Base-by-base conservation (phyloP, 2,329 filamentous ascomycete species). In the Exophiala oligosperma region DNA sequence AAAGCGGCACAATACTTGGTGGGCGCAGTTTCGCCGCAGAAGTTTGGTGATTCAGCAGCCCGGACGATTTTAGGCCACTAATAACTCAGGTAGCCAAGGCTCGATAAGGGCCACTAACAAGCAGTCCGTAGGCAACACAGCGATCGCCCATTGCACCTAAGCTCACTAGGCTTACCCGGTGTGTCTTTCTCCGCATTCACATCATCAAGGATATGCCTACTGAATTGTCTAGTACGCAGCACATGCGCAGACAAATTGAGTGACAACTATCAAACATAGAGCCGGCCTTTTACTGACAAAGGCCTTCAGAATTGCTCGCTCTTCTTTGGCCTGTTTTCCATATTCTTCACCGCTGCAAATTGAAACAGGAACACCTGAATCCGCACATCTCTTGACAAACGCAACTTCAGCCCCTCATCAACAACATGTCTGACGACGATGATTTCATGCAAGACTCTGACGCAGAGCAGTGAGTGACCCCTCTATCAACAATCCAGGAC, bases 381-480 rank as follows among this genome's bases (percentile, higher is more conserved):
- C 3, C 29, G 29, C 29, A 35, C 29, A 35, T 35, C 29, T 35
- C 29, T 35, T 9, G 29, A 35, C 9, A 8, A 43, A 43, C n/a
- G 4, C 8, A 17, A 43, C 12, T 21, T 5, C 40, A 5, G 26
- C 51, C 53, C 40, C 32, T 38, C 54, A 52, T 40, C 12, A 29
- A 35, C 62, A 81, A 63, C 64, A 92, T 92, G 89, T 92, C 89
- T 40, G 90, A 87, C 76, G 84, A 93, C 76, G 90, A 92, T 78
- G 90, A 95, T 77, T 95, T 95, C 74, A 95, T 95, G 91, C 90
- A 94, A 76, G 91, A 92, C 73, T 94, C 91, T 3, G 91, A 91
- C 61, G 87, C 91, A 72, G 90, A 93, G 77, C 88, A 92, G 85
- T 97, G 58, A 47, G 57, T 28, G 11, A 35, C 29, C 24, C 26